phyloP scores from a whole-genome alignment of 2,329 filamentous ascomycete species.

The Trichoderma atroviride region DNA sequence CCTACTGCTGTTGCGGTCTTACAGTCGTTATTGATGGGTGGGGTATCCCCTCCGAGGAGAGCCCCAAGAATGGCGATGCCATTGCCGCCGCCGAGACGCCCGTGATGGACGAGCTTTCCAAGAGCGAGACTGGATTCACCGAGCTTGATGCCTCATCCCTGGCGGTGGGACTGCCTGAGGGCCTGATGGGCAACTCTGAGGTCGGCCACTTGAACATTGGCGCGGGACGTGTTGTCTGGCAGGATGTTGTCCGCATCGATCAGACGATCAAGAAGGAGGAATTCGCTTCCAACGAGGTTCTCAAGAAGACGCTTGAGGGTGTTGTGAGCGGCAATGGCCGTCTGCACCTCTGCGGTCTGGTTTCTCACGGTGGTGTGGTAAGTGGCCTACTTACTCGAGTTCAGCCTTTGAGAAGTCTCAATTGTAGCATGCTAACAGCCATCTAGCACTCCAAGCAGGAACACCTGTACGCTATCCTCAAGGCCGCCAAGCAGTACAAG shows the following conservation, averaged over 20 bases:
- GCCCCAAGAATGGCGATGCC: constrained; percentile 87
- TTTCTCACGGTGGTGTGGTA: constrained; percentile 92
- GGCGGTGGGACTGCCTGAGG: constrained; percentile 92
- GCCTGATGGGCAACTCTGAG: constrained; percentile 98
- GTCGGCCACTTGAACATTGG: constrained; percentile 99
- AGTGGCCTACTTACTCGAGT: constrained; percentile 35
- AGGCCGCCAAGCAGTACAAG: constrained; percentile 84
- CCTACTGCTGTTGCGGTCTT: constrained; percentile 53
- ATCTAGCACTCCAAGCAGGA: constrained; percentile 85
- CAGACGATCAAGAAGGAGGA: constrained; percentile 85
- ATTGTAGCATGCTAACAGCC: constrained; percentile 24
- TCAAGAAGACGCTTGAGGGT: constrained; percentile 74
- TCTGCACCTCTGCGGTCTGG: constrained; percentile 86
- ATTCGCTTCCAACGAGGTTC: constrained; percentile 73
- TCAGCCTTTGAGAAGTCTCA: neutral
- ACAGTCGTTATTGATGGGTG: constrained; percentile 98
- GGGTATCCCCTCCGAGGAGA: constrained; percentile 81
- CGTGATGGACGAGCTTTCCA: constrained; percentile 89
- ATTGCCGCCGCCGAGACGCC: constrained; percentile 93
- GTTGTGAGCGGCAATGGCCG: constrained; percentile 89
- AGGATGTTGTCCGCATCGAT: constrained; percentile 96
- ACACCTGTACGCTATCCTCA: constrained; percentile 84
- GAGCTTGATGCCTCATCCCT: constrained; percentile 95
- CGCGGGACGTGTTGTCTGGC: constrained; percentile 96
- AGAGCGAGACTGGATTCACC: constrained; percentile 80